Base-by-base conservation (phyloP, 306 rosid genomes). In the Morella rubra region DNA sequence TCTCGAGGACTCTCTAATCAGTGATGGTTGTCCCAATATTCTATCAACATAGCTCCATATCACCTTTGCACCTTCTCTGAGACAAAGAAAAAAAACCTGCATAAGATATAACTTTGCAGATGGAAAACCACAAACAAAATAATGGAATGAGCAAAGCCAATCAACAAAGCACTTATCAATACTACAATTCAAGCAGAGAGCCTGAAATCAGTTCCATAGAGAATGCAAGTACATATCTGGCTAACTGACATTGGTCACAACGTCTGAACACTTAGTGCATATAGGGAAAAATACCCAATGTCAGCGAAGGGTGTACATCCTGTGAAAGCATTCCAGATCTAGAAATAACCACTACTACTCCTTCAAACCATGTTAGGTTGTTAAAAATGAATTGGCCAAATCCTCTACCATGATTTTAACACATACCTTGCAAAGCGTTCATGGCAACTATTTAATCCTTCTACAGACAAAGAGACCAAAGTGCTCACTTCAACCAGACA, bases 41-140 rank as follows among this genome's bases (percentile, higher is more conserved):
- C 98, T 87, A 85, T 96, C 99, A 64, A 96, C 92, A 81, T 96
- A 96, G 81, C 99, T 93, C 99, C 99, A 92, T 77, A 96, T 85
- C 87, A 96, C 99, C 52, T 86, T 87, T 24, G 99, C 97, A 85
- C 99, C 99, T 89, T 96, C 99, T 86, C 99, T 96, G 87, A 76
- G 81, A 70, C 53, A 49, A 83, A 73, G 44, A 74, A 83, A 82
- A 50, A 67, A 40, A 32, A 61, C 42, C 9, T 49, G 75, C 71
- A 61, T 66, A 74, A 77, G 78, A 61, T 49, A 79, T 44, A 66
- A 67, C 14, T 62, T 51, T 41, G 54, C 65, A 51, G 64, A 59
- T 0, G 73, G 79, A 76, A 56, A 66, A 61, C 42, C 5, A 54
- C n/a, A 73, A 73, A 70, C 54, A 66, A 60, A 1, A 41, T 47